These are phyloP conservation scores for Wickerhamomyces silvicola DNA, from an alignment of 805 yeast species.

Conservation along the genomic window DNA sequence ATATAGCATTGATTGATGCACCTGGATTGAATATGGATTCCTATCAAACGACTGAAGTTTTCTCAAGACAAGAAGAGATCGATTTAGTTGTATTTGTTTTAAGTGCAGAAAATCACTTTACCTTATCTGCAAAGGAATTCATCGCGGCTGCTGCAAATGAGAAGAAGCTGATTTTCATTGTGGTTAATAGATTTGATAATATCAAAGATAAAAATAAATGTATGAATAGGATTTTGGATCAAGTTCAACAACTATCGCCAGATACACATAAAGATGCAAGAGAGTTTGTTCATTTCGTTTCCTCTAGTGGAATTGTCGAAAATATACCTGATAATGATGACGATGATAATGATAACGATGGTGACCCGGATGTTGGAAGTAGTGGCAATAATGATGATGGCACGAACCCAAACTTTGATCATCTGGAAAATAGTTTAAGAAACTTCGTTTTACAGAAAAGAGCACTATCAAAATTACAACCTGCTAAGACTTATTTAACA, in stretches of 20 bases:
- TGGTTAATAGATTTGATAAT: slow-evolving; percentile 86
- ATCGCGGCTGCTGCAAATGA: slow-evolving; percentile 87
- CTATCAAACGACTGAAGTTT: slow-evolving; percentile 89
- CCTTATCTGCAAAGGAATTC: slow-evolving; percentile 90
- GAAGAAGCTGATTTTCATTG: slow-evolving; percentile 87
- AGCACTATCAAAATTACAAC: slow-evolving; percentile 79
- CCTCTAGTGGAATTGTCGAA: slow-evolving; percentile 46
- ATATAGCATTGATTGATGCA: slow-evolving; percentile 89
- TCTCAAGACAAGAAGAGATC: slow-evolving; percentile 94
- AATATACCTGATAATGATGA: slow-evolving; percentile 30
- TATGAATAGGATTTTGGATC: slow-evolving; percentile 68
- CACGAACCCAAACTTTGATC: slow-evolving; percentile 63
- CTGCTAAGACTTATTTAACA: slow-evolving; percentile 81
- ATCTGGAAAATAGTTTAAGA: slow-evolving; percentile 76
- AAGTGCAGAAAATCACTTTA: slow-evolving; percentile 92
- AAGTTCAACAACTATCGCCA: slow-evolving; percentile 79
- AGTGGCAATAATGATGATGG: slow-evolving; percentile 25
- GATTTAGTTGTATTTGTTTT: slow-evolving; percentile 95
- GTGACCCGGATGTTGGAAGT: slow-evolving; percentile 31
- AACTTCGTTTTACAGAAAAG: slow-evolving; percentile 85
- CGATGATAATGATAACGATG: slow-evolving; percentile 32
- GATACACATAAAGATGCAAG: slow-evolving; percentile 81
- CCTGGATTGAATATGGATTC: slow-evolving; percentile 95
- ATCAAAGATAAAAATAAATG: slow-evolving; percentile 80
- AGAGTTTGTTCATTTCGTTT: slow-evolving; percentile 92